These are phyloP conservation scores for Flueggea neowawraea DNA, from an alignment of 441 rosid species.

Conservation along the genomic window DNA sequence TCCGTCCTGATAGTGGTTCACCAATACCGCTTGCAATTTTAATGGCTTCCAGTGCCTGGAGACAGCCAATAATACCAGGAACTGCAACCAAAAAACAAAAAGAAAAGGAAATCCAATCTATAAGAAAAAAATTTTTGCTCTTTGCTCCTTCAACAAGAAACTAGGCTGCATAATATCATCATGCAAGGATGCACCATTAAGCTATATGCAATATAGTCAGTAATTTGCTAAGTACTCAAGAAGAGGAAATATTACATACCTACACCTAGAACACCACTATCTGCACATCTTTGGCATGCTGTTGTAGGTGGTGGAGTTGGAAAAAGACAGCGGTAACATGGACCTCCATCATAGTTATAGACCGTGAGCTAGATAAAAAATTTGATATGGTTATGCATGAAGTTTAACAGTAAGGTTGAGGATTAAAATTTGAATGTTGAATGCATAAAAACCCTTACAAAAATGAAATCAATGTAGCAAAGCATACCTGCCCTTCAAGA, in stretches of 20 bases:
- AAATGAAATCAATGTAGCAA: constrained; percentile 2
- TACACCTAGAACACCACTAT: constrained; percentile 96
- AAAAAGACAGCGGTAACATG: constrained; percentile 94
- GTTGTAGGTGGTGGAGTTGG: constrained; percentile 91
- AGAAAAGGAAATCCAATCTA: no score
- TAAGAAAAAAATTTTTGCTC: no score
- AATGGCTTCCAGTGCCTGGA: constrained; percentile 91
- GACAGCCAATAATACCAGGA: constrained; percentile 95
- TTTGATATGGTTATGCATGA: constrained; percentile 7
- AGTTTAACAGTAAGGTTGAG: not conserved
- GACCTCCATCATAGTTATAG: constrained; percentile 85
- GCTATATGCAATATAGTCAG: not conserved
- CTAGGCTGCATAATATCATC: no score
- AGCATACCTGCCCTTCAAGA: constrained; percentile 88
- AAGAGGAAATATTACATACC: constrained; percentile 43
- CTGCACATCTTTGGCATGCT: constrained; percentile 97
- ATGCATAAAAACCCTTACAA: not conserved
- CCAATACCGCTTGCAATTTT: constrained; percentile 86
- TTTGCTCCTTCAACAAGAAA: no score
- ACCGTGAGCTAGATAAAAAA: constrained; percentile 61
- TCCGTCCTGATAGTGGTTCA: constrained; percentile 82
- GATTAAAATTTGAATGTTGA: not conserved
- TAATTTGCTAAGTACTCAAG: not conserved
- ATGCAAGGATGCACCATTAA: no score
- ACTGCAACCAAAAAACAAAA: constrained; percentile 35